These are phyloP conservation scores for Capronia americana DNA, from an alignment of 2,329 filamentous ascomycete species.

Conservation along the genomic window DNA sequence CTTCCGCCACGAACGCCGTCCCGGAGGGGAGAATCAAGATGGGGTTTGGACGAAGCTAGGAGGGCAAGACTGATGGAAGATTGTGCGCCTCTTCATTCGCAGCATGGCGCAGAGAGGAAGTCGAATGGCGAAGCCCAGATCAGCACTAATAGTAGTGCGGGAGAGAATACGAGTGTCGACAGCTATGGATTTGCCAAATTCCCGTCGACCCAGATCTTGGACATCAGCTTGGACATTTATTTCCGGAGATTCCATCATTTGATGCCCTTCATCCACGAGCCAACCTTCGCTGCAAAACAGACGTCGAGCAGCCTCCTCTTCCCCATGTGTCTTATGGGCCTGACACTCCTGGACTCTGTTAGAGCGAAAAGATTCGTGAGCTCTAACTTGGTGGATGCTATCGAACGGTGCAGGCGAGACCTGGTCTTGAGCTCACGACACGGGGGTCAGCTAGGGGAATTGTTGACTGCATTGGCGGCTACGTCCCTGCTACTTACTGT, in stretches of 20 bases:
- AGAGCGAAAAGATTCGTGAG: slow-evolving; percentile 19
- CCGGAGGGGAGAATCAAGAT: slow-evolving; percentile 8
- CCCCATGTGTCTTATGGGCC: slow-evolving; percentile 21
- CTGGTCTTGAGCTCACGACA: slow-evolving; percentile 15
- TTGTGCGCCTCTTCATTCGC: slow-evolving; percentile 3
- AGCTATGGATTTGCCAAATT: slow-evolving; percentile 11
- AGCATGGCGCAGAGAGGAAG: not conserved
- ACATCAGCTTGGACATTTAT: slow-evolving; percentile 25
- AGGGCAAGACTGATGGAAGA: slow-evolving; percentile 14
- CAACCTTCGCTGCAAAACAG: slow-evolving; percentile 11
- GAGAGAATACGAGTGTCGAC: not conserved
- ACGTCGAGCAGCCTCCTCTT: slow-evolving; percentile 19
- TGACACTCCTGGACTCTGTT: slow-evolving; percentile 13
- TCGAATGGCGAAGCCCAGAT: not conserved
- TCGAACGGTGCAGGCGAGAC: slow-evolving; percentile 18
- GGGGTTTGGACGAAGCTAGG: slow-evolving; percentile 21
- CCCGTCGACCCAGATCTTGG: slow-evolving; percentile 20
- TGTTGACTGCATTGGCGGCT: slow-evolving; percentile 13
- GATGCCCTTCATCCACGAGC: slow-evolving; percentile 24
- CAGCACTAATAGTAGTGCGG: not conserved
- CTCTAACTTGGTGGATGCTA: slow-evolving; percentile 7
- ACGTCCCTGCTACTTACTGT: slow-evolving; percentile 2
- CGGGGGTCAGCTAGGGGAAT: slow-evolving; percentile 1
- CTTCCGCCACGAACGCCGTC: not conserved
- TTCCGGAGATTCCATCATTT: slow-evolving; percentile 22